Conservation (phyloP, 2,329 filamentous ascomycete species). For the Sphaceloma murrayae region DNA sequence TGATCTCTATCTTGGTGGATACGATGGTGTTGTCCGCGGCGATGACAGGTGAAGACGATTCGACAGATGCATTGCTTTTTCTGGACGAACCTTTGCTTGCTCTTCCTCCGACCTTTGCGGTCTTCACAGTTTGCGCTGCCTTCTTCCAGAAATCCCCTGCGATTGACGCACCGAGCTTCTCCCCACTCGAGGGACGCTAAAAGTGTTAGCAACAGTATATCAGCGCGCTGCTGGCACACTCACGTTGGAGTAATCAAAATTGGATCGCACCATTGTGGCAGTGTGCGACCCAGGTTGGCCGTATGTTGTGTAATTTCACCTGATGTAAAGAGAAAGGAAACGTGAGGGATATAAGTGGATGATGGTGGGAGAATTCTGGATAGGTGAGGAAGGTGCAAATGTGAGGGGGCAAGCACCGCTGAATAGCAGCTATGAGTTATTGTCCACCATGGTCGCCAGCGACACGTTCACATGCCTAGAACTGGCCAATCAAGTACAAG, state of each 20-base stretch:
- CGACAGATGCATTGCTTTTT: constrained; percentile 6
- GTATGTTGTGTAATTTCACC: background rate
- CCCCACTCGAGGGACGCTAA: constrained; percentile 38
- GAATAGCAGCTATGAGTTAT: too few relatives aligned
- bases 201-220: background rate
- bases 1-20: constrained; percentile 34
- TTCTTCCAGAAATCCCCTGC: constrained; percentile 36
- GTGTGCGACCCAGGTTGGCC: background rate
- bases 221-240: background rate
- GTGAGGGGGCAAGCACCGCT: background rate
- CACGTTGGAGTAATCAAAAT: constrained; percentile 18
- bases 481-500: too few relatives aligned
- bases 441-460: too few relatives aligned
- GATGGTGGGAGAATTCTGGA: too few relatives aligned
- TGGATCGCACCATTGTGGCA: constrained; percentile 14
- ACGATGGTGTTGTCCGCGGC: constrained; percentile 16
- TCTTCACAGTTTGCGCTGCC: constrained; percentile 24
- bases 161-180: constrained; percentile 38
- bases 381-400: background rate
- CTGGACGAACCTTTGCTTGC: constrained; percentile 14
- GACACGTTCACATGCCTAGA: too few relatives aligned
- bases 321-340: background rate
- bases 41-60: constrained; percentile 2
- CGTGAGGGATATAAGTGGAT: background rate
- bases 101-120: constrained; percentile 20